Evolutionary conservation across 1,139 yeast genomes (phyloP).

Genomic region (Saccharomyces hybrid): DNA sequence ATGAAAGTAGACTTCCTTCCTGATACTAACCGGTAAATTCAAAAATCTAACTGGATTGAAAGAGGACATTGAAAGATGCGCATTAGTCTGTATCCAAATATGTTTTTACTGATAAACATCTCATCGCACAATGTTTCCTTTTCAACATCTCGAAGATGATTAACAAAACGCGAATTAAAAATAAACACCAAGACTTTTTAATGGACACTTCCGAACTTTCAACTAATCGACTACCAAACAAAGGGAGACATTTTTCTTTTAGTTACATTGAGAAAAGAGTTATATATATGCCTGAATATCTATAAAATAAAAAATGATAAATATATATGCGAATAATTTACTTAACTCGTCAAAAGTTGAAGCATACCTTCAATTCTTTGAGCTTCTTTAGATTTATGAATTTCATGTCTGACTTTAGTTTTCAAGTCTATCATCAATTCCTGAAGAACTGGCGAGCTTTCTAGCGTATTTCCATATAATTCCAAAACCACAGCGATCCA

Average conservation of each 20-base stretch:
- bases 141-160: neutral
- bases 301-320: neutral
- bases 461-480: constrained; percentile 65
- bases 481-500: constrained; percentile 77
- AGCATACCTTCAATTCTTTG: constrained; percentile 90
- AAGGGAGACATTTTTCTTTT: neutral
- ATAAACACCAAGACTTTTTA: no score
- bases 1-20: constrained; percentile 23
- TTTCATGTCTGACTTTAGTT: constrained; percentile 57
- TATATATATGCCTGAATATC: neutral
- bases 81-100: no score
- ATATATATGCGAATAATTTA: neutral
- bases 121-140: neutral
- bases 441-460: constrained; percentile 70
- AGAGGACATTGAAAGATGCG: neutral
- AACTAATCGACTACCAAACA: no score
- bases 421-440: constrained; percentile 56
- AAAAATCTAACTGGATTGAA: constrained; percentile 16
- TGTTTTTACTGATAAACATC: no score
- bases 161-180: no score
- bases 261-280: neutral
- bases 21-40: constrained; percentile 20
- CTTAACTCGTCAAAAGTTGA: constrained; percentile 52
- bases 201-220: no score
- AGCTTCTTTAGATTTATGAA: constrained; percentile 77